These are phyloP conservation scores for Tuber brumale DNA, from an alignment of 495 filamentous ascomycete species.

Conservation along the genomic window DNA sequence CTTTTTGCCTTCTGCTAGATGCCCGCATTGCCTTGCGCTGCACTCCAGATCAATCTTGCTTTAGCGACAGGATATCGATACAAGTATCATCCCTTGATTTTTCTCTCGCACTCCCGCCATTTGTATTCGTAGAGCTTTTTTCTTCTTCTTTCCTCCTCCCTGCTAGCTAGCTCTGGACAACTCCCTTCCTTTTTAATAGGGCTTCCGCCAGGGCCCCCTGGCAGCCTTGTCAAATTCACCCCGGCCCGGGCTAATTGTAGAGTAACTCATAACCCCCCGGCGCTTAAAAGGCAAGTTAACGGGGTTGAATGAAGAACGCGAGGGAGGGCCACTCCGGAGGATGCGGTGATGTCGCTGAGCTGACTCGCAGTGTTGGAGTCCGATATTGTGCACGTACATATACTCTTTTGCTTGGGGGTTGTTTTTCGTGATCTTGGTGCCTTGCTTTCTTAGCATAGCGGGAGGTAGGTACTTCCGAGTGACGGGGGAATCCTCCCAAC, in stretches of 20 bases:
- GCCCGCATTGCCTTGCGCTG: conserved; percentile 20
- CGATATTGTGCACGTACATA: not conserved
- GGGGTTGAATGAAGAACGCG: not conserved
- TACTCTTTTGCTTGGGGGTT: not conserved
- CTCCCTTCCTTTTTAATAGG: conserved; percentile 28
- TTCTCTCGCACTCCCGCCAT: not conserved
- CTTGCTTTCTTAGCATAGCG: not conserved
- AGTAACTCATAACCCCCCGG: conserved; percentile 15
- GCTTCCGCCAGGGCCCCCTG: conserved; percentile 27
- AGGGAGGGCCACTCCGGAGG: conserved; percentile 16
- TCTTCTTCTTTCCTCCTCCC: not conserved
- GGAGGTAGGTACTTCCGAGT: not conserved
- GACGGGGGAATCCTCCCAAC: not conserved
- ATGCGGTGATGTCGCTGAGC: conserved; percentile 18
- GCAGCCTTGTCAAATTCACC: conserved; percentile 32
- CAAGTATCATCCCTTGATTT: conserved; percentile 8
- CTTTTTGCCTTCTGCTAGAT: not conserved
- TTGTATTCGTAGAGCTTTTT: not conserved
- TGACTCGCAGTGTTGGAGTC: not conserved
- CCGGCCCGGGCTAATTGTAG: conserved; percentile 28
- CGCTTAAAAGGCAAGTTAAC: conserved; percentile 17
- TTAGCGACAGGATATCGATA: conserved; percentile 35
- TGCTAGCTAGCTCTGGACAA: conserved; percentile 4
- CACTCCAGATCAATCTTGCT: conserved; percentile 31
- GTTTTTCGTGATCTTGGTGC: not conserved